A percentile compares a stretch with the other conserved stretches of the same genome.
Conservation (phyloP, 306 rosid species). For the Castanea crenata region DNA sequence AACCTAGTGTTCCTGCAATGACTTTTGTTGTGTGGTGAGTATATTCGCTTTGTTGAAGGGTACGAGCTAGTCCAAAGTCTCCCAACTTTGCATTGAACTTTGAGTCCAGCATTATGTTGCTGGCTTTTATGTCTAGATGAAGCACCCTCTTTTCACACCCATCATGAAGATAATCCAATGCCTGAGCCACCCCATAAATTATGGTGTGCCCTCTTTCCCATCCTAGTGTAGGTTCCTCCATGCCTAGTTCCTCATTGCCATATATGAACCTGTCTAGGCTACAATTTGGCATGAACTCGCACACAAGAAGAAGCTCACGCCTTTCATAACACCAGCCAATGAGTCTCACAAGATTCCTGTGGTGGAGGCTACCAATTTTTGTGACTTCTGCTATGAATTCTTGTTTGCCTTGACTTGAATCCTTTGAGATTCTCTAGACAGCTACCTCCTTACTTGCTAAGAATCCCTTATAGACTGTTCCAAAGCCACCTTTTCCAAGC, state of each 20-base stretch:
- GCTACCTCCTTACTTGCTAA: slow-evolving; percentile 52
- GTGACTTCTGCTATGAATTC: slow-evolving; percentile 83
- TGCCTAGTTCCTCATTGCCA: slow-evolving; percentile 8
- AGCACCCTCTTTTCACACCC: slow-evolving; percentile 63
- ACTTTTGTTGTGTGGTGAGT: slow-evolving; percentile 69
- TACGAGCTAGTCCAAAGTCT: slow-evolving; percentile 75
- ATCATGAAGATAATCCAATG: slow-evolving; percentile 67
- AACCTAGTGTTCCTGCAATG: slow-evolving; percentile 77
- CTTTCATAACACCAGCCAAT: slow-evolving; percentile 81
- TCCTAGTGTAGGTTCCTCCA: slow-evolving; percentile 9
- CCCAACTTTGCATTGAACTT: slow-evolving; percentile 57
- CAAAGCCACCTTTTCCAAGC: slow-evolving; percentile 79
- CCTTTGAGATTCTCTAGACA: slow-evolving; percentile 59
- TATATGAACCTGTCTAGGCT: slow-evolving; percentile 65
- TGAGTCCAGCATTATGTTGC: slow-evolving; percentile 68
- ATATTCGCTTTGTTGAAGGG: slow-evolving; percentile 44
- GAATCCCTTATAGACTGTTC: slow-evolving; percentile 65
- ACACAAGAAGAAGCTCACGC: slow-evolving; percentile 63
- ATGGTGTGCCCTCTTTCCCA: slow-evolving; percentile 51
- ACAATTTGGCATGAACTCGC: slow-evolving; percentile 76
- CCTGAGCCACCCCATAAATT: slow-evolving; percentile 63
- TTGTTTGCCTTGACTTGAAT: slow-evolving; percentile 73
- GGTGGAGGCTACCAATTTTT: slow-evolving; percentile 68
- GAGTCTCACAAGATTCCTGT: slow-evolving; percentile 63
- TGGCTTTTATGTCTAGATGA: slow-evolving; percentile 68